Evolutionary conservation across 257 asterid genomes (phyloP).

Genomic region (Buddleja alternifolia): DNA sequence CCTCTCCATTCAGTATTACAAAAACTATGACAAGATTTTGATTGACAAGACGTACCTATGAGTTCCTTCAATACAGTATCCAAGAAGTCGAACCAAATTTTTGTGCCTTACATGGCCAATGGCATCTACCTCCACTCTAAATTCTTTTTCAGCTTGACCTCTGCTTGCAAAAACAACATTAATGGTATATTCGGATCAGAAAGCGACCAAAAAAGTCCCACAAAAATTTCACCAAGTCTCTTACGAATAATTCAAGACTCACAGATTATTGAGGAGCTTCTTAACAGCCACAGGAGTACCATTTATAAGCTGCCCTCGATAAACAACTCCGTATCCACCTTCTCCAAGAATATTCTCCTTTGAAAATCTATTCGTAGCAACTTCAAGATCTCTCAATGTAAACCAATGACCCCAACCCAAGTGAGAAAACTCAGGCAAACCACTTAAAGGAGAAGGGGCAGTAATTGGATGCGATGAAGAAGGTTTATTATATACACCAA

Average conservation of each 20-base stretch:
- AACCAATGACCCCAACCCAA: conserved; percentile 99
- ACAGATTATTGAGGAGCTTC: conserved; percentile 93
- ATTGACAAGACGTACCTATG: conserved; percentile 60
- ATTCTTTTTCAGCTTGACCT: conserved; percentile 98
- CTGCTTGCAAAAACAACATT: conserved; percentile 35
- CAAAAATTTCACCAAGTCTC: conserved; percentile 10
- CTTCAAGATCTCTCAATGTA: conserved; percentile 83
- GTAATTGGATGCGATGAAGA: conserved; percentile 63
- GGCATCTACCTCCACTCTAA: conserved; percentile 95
- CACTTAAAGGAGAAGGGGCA: conserved; percentile 84
- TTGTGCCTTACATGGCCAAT: conserved; percentile 96
- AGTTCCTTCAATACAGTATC: conserved; percentile 98
- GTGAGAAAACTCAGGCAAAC: conserved; percentile 93
- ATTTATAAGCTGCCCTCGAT: conserved; percentile 72
- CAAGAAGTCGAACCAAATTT: conserved; percentile 92
- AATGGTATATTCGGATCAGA: conserved; percentile 23
- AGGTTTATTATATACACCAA: conserved; percentile 47
- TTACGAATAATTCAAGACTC: conserved; percentile 40
- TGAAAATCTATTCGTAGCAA: conserved; percentile 79
- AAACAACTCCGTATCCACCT: conserved; percentile 98
- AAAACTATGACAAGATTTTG: background rate
- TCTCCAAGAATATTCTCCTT: conserved; percentile 91
- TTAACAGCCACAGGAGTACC: conserved; percentile 91
- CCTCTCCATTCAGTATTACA: too few species aligned
- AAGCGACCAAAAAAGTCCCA: background rate